A percentile compares a stretch with the other conserved stretches of the same genome.
phyloP scores from a whole-genome alignment of 768 basidiomycete genomes.

The Leucosporidium scottii region DNA sequence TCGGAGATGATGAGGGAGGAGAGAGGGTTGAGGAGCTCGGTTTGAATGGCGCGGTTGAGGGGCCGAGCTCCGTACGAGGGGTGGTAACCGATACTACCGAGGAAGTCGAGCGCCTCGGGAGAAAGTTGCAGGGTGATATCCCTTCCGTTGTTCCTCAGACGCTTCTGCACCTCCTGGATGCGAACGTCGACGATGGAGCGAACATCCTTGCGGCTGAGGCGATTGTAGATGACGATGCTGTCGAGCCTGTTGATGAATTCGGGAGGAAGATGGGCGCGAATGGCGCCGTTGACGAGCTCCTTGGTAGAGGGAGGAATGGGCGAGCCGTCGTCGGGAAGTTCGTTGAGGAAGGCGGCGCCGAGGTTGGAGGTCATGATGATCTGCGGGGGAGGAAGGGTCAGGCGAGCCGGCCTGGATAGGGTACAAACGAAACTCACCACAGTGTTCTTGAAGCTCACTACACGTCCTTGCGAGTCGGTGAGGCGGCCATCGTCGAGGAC shows the following conservation, averaged over 20 bases:
- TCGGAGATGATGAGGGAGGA: constrained; percentile 77
- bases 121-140: constrained; percentile 77
- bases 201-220: constrained; percentile 68
- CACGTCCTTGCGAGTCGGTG: constrained; percentile 45
- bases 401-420: background rate
- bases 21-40: constrained; percentile 83
- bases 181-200: constrained; percentile 83
- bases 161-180: constrained; percentile 72
- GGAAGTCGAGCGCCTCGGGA: constrained; percentile 57
- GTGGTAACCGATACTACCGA: constrained; percentile 69
- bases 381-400: background rate
- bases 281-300: constrained; percentile 43
- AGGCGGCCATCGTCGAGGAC: constrained; percentile 47
- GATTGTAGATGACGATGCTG: constrained; percentile 54
- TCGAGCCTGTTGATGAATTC: constrained; percentile 42
- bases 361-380: constrained; percentile 42
- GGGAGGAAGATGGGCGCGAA: constrained; percentile 44
- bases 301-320: constrained; percentile 34
- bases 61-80: constrained; percentile 84
- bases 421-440: constrained; percentile 4
- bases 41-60: constrained; percentile 82
- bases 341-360: constrained; percentile 44
- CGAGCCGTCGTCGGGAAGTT: constrained; percentile 42
- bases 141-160: constrained; percentile 58
- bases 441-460: constrained; percentile 45